Conservation (phyloP, 257 asterid species). For the Nicotiana undulata region DNA sequence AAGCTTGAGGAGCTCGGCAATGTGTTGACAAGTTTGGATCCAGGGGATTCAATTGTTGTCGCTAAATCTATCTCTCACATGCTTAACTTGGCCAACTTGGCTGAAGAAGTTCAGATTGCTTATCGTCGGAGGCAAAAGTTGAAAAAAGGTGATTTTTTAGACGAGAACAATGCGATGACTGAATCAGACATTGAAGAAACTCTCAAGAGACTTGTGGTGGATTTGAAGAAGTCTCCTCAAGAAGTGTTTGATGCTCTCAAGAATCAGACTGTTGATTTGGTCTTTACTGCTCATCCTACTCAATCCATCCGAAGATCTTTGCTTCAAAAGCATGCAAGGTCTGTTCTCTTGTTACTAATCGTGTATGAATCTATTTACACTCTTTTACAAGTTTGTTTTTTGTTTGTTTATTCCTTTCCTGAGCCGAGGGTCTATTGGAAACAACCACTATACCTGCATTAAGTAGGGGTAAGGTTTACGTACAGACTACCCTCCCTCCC, state of each 20-base stretch:
- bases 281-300: conserved; percentile 49
- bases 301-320: conserved; percentile 43
- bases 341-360: background rate
- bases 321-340: conserved; percentile 51
- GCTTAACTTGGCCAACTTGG: conserved; percentile 49
- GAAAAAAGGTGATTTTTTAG: conserved; percentile 31
- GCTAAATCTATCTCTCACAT: conserved; percentile 44
- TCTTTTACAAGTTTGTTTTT: background rate
- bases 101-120: conserved; percentile 49
- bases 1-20: conserved; percentile 43
- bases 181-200: conserved; percentile 49
- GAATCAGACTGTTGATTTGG: conserved; percentile 49
- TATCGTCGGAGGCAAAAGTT: conserved; percentile 28
- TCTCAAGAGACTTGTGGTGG: conserved; percentile 36
- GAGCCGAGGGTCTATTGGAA: no score
- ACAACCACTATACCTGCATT: no score
- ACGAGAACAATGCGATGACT: conserved; percentile 34
- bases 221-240: conserved; percentile 37
- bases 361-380: background rate
- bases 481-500: no score
- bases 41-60: conserved; percentile 48
- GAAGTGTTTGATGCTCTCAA: conserved; percentile 45
- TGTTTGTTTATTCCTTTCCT: background rate
- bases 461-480: no score
- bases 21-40: conserved; percentile 37